Evolutionary conservation across 805 yeast species (phyloP).

Genomic region (Starmerella asiatica): DNA sequence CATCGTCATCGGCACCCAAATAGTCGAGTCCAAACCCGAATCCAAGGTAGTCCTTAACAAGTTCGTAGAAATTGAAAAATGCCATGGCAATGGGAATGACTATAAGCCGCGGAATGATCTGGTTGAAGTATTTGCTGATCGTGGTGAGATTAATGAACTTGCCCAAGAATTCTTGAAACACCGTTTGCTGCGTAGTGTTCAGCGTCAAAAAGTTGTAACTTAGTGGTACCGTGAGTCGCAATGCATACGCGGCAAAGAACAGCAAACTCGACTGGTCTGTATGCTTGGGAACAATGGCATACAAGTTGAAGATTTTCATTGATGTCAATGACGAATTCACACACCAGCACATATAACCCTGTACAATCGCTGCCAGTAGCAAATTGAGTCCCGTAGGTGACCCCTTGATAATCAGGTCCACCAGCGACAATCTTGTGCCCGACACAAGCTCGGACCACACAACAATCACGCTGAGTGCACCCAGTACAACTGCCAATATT

Average conservation of each 20-base stretch:
- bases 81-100: conserved; percentile 58
- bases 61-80: conserved; percentile 53
- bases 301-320: conserved; percentile 58
- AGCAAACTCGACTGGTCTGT: conserved; percentile 65
- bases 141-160: conserved; percentile 62
- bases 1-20: conserved; percentile 25
- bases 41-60: conserved; percentile 34
- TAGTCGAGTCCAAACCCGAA: conserved; percentile 29
- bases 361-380: conserved; percentile 32
- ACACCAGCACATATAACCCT: conserved; percentile 56
- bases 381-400: conserved; percentile 32
- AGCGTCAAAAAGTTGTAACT: conserved; percentile 66
- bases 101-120: conserved; percentile 61
- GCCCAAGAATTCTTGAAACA: conserved; percentile 63
- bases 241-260: conserved; percentile 67
- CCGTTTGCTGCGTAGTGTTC: conserved; percentile 38
- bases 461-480: conserved; percentile 37
- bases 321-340: conserved; percentile 54
- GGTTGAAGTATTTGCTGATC: conserved; percentile 56
- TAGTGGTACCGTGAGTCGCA: conserved; percentile 69
- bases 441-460: conserved; percentile 67
- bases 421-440: conserved; percentile 49
- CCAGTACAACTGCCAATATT: conserved; percentile 33
- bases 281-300: conserved; percentile 55
- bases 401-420: conserved; percentile 36